Base-by-base conservation (phyloP, 1,284 basidiomycete species). In the Phellopilus nigrolimitatus region DNA sequence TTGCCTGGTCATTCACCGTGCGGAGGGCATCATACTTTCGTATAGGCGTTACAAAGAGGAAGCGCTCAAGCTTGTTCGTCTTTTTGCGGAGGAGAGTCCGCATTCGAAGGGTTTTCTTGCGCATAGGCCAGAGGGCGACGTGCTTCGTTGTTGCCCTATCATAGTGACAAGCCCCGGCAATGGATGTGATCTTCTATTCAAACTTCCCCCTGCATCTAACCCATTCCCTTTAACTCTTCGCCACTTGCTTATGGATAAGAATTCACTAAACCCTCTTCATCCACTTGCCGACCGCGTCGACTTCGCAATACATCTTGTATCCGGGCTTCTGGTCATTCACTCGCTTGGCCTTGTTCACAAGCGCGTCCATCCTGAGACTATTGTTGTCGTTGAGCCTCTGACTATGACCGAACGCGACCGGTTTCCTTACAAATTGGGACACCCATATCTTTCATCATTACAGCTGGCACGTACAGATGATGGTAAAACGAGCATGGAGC, bases 321-420 rank as follows among this genome's bases (percentile, higher is more conserved):
- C 34, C 6, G 49, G 46, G 3, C 37, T 53, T 4, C 51, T 48
- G 15, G 37, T 53, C 17, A 31, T 53, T 6, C 51, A 53, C 17
- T 53, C 45, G 7, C 30, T 48, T 12, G 51, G 40, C 4, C 27
- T 53, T 8, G 46, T 53, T 2, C 51, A 53, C 46, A 53, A 53
- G 31, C 4, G 13, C 25, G 43, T 53, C 21, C 27, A 31, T 13
- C 38, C 51, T n/a, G 51, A 53, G 10, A 17, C 51, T 10, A 48
- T 53, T 22, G 22, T 53, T 22, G 37, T 53, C n/a, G 13, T 40
- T 12, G 51, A 42, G 19, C 39, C 24, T 15, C 19, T 28, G 46
- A n/a, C n/a, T n/a, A n/a, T n/a, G n/a, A n/a, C 10, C 9, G 19
- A 24, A 17, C 7, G 19, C 27, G 19, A 36, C 7, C 25, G 37